Base-by-base conservation (phyloP, 2,329 filamentous ascomycete species). In the Aspergillus udagawae region DNA sequence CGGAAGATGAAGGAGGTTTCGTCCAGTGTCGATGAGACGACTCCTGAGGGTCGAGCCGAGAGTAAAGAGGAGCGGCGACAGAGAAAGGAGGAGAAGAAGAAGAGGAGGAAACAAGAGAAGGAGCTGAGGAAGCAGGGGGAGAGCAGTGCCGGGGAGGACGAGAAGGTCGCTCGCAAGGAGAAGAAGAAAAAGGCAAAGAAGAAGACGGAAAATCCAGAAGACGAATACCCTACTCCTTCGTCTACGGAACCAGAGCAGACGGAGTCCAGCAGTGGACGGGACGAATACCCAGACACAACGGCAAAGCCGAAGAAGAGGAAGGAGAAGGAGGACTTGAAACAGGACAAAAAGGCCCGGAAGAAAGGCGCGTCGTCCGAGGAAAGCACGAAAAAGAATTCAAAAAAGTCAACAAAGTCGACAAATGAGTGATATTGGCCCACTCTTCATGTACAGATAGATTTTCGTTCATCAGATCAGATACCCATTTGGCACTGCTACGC, bases 331-430 rank as follows among this genome's bases (percentile, higher is more conserved):
- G 64, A 65, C 44, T 54, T 60, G 63, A 62, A 62, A 41, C 65
- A 62, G 51, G 59, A 63, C 50, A 57, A 59, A 47, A 62, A 65
- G 55, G 63, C 64, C 49, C 56, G 64, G 48, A 53, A 51, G 17
- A 65, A 25, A n/a, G 23, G 14, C 12, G 3, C 21, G 4, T 47
- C 60, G 47, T 57, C 63, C 10, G 70, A 69, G 48, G 67, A 66
- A 4, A 61, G 62, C 48, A 49, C 55, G 4, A 78, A 80, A 57
- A 80, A 81, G 57, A 82, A 79, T 50, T 63, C 61, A 49, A 58
- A 66, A 54, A 55, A 63, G 50, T 53, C 57, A 53, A 65, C 65
- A 67, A 70, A 67, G 32, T 49, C 25, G 32, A 44, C 32, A 12
- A 23, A 14, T 8, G 21, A 47, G 21, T 23, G 44, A 47, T 23